Conservation (phyloP, 257 asterid species). For the Nicotiana paniculata region DNA sequence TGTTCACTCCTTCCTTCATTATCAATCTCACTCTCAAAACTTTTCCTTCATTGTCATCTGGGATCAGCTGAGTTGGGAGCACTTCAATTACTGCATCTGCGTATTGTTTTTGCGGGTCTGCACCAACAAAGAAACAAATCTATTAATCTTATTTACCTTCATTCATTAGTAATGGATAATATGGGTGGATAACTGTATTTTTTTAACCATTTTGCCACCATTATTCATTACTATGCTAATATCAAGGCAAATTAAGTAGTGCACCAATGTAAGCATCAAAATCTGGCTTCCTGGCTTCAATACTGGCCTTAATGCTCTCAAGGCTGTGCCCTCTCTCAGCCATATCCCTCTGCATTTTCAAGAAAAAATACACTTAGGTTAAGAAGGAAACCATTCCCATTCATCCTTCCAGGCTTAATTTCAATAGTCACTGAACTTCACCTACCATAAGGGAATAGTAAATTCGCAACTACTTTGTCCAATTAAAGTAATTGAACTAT, state of each 20-base stretch:
- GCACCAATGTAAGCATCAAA: conserved; percentile 93
- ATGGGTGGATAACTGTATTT: too few relatives aligned
- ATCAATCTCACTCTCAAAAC: conserved; percentile 84
- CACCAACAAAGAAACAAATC: not conserved
- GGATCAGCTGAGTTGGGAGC: conserved; percentile 83
- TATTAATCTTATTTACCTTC: not conserved
- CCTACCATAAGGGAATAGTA: too few relatives aligned
- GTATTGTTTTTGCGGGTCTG: conserved; percentile 94
- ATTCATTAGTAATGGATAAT: too few relatives aligned
- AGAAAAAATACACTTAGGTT: not conserved
- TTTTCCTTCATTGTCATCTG: conserved; percentile 91
- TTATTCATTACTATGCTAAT: too few relatives aligned
- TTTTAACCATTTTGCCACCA: too few relatives aligned
- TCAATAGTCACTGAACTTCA: too few relatives aligned
- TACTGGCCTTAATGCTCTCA: conserved; percentile 96
- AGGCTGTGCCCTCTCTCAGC: conserved; percentile 99
- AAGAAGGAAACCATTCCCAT: not conserved
- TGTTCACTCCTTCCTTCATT: conserved; percentile 83
- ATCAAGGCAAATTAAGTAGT: not conserved
- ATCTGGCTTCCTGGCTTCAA: conserved; percentile 90
- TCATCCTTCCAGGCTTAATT: too few relatives aligned
- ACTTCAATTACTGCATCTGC: conserved; percentile 95
- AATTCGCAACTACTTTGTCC: too few relatives aligned
- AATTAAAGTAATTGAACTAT: too few relatives aligned
- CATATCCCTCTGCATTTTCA: conserved; percentile 84